phyloP scores from a whole-genome alignment of 192 early-diverging fungal species.

The Dispira simplex region DNA sequence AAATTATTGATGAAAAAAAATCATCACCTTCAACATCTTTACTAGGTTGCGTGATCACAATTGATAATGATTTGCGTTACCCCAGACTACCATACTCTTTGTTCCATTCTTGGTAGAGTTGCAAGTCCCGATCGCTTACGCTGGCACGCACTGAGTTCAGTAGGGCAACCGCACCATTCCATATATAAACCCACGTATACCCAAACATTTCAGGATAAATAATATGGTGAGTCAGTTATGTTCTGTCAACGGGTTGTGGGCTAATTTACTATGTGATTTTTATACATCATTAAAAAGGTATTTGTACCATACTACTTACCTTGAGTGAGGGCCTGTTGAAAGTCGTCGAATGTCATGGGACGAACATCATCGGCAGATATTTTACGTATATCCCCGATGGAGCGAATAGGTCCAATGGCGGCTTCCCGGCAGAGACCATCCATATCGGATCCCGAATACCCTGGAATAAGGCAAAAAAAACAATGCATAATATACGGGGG shows the following conservation, averaged over 20 bases:
- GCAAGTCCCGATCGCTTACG: slow-evolving; percentile 67
- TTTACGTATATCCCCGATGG: slow-evolving; percentile 38
- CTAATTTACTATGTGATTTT: too few relatives aligned
- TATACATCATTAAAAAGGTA: too few relatives aligned
- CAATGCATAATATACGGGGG: too few relatives aligned
- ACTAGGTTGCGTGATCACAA: too few relatives aligned
- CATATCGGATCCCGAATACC: slow-evolving; percentile 84
- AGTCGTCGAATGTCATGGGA: slow-evolving; percentile 56
- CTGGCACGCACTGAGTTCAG: slow-evolving; percentile 44
- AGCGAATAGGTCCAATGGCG: slow-evolving; percentile 56
- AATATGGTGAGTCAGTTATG: too few relatives aligned
- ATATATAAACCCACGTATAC: slow-evolving; percentile 11
- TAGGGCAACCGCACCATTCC: slow-evolving; percentile 3
- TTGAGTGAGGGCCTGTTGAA: slow-evolving; percentile 65
- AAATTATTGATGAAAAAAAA: too few relatives aligned
- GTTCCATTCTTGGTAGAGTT: slow-evolving; percentile 60
- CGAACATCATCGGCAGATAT: slow-evolving; percentile 49
- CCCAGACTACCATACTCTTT: slow-evolving; percentile 39
- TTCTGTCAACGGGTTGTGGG: too few relatives aligned
- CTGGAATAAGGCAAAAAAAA: slow-evolving; percentile 11
- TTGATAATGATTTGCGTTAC: neutral
- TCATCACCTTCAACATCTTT: too few relatives aligned
- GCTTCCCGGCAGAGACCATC: slow-evolving; percentile 66
- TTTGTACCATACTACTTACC: slow-evolving; percentile 11
- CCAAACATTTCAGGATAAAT: neutral